Conservation (phyloP, 164 flowering plant genomes). For the Vitis labrusca region DNA sequence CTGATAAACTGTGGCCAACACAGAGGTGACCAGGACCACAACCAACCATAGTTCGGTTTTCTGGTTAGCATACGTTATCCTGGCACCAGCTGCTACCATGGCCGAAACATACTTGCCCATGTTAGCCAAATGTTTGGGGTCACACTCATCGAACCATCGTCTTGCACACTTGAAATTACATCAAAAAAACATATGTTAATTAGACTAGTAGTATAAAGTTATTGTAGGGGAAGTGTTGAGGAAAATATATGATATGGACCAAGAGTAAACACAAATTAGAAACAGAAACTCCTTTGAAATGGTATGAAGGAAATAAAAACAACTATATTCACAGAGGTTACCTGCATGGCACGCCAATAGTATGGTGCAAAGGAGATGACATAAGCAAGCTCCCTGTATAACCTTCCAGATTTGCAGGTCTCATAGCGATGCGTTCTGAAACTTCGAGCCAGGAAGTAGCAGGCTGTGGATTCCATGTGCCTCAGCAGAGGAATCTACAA, state of each 20-base stretch:
- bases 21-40: constrained; percentile 65
- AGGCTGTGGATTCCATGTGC: constrained; percentile 86
- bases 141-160: constrained; percentile 82
- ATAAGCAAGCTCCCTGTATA: constrained; percentile 79
- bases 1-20: constrained; percentile 80
- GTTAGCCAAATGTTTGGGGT: constrained; percentile 70
- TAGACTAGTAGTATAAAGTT: not conserved
- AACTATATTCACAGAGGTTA: constrained; percentile 14
- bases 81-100: constrained; percentile 95
- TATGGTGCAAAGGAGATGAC: constrained; percentile 92
- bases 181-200: not conserved
- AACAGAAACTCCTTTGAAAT: too few relatives aligned
- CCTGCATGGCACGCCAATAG: constrained; percentile 99
- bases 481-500: constrained; percentile 83
- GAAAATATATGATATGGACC: not conserved
- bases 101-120: constrained; percentile 98
- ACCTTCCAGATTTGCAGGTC: constrained; percentile 67
- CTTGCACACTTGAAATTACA: constrained; percentile 71
- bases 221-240: too few relatives aligned
- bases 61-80: constrained; percentile 63
- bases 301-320: too few relatives aligned
- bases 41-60: constrained; percentile 43
- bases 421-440: constrained; percentile 62
- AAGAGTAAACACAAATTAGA: not conserved
- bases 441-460: constrained; percentile 75